Conservation (phyloP, 2,329 filamentous ascomycete species). For the Chrysosporium keratinophilum region DNA sequence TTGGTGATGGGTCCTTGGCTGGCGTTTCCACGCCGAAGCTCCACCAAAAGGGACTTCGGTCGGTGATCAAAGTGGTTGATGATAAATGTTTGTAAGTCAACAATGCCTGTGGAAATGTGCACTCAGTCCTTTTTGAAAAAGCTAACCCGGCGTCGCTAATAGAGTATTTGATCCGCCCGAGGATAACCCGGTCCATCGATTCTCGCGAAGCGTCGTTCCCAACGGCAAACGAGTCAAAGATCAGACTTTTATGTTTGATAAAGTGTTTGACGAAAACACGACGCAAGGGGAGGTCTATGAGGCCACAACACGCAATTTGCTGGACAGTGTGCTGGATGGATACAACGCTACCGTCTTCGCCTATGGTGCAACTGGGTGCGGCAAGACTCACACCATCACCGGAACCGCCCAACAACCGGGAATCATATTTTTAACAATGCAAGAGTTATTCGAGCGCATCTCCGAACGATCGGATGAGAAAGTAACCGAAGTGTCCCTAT, state of each 20-base stretch:
- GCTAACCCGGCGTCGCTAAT: conserved; percentile 17
- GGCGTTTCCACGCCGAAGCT: conserved; percentile 74
- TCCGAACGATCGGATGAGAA: conserved; percentile 77
- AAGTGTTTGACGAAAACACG: conserved; percentile 92
- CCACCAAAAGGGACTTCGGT: conserved; percentile 71
- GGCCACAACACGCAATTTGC: conserved; percentile 73
- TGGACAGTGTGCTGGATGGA: conserved; percentile 90
- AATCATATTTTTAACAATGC: conserved; percentile 98
- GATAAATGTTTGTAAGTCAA: conserved; percentile 79
- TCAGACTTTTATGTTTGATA: conserved; percentile 92
- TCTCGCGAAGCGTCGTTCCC: conserved; percentile 69
- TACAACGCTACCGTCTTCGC: conserved; percentile 99
- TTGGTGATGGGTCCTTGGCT: conserved; percentile 96
- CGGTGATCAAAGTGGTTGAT: conserved; percentile 92
- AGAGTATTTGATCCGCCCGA: conserved; percentile 97
- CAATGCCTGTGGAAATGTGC: background rate
- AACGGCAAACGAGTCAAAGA: conserved; percentile 90
- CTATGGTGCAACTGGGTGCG: conserved; percentile 93
- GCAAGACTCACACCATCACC: conserved; percentile 96
- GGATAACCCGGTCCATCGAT: conserved; percentile 81
- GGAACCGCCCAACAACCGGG: conserved; percentile 86
- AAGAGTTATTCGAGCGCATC: conserved; percentile 95
- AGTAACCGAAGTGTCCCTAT: conserved; percentile 78
- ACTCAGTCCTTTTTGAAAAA: conserved; percentile 7
- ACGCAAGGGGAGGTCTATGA: conserved; percentile 92